Conservation (phyloP, 2,329 filamentous ascomycete species). For the Lasiodiplodia theobromae region DNA sequence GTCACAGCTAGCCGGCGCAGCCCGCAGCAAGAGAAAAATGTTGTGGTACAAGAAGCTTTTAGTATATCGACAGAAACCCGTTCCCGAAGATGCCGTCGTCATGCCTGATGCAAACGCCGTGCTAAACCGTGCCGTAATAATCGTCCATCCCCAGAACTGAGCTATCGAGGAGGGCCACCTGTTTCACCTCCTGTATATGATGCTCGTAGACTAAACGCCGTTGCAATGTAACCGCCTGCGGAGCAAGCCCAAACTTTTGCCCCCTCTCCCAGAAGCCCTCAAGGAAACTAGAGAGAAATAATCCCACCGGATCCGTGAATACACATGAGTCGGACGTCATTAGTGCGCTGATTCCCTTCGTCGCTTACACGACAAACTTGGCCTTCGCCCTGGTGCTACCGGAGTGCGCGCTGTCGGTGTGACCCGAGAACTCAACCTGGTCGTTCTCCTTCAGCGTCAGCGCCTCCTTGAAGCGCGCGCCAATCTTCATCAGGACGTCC, state of each 20-base stretch:
- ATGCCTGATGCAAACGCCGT: conserved; percentile 29
- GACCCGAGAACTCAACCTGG: conserved; percentile 91
- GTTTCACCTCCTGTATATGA: conserved; percentile 31
- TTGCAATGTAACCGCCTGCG: conserved; percentile 28
- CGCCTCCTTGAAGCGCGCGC: conserved; percentile 90
- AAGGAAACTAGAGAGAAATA: conserved; percentile 19
- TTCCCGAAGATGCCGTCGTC: conserved; percentile 29
- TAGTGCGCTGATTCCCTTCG: neutral
- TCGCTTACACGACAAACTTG: conserved; percentile 79
- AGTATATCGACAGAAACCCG: conserved; percentile 28
- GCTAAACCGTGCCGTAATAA: conserved; percentile 30
- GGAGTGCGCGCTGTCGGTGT: conserved; percentile 90
- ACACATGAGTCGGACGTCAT: conserved; percentile 13
- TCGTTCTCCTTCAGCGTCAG: conserved; percentile 80
- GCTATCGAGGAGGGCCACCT: conserved; percentile 32
- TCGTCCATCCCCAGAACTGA: conserved; percentile 25
- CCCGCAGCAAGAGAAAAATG: neutral
- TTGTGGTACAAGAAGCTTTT: conserved; percentile 20
- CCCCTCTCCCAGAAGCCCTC: conserved; percentile 3
- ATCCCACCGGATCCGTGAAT: conserved; percentile 16
- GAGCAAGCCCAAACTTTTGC: conserved; percentile 25
- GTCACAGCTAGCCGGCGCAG: neutral
- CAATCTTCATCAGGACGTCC: conserved; percentile 84
- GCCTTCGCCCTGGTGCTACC: conserved; percentile 96
- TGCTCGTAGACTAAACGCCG: conserved; percentile 28